These are phyloP conservation scores for Amesomyces nigricolor DNA, from an alignment of 2,329 filamentous ascomycete species.

Conservation along the genomic window DNA sequence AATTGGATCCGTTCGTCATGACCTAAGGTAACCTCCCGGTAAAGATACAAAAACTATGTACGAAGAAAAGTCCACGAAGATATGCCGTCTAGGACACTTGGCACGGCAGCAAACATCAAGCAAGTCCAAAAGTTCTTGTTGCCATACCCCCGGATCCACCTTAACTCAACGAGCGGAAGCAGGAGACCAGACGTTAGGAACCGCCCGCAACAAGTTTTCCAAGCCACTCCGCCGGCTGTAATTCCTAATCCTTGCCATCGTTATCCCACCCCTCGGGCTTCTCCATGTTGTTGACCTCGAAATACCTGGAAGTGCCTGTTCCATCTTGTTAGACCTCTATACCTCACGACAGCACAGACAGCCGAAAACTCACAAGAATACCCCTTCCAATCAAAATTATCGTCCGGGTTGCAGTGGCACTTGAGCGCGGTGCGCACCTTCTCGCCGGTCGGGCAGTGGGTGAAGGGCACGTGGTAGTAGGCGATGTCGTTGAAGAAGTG, in stretches of 20 bases:
- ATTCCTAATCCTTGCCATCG: slow-evolving; percentile 39
- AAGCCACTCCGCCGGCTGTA: not conserved
- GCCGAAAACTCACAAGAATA: slow-evolving; percentile 75
- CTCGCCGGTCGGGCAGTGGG: slow-evolving; percentile 91
- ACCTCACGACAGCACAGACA: not conserved
- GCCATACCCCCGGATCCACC: not conserved
- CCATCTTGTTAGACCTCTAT: not conserved
- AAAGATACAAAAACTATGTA: slow-evolving; percentile 7
- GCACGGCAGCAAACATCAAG: not conserved
- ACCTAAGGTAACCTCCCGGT: not conserved
- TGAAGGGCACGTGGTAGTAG: slow-evolving; percentile 97
- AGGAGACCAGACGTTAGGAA: not conserved
- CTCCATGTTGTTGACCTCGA: slow-evolving; percentile 70
- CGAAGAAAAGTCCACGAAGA: slow-evolving; percentile 2
- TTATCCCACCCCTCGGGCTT: slow-evolving; percentile 84
- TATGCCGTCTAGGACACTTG: not conserved
- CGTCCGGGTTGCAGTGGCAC: slow-evolving; percentile 89
- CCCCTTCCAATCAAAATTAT: slow-evolving; percentile 99
- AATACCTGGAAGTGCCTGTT: slow-evolving; percentile 77
- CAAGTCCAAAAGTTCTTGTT: not conserved
- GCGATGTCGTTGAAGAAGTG: slow-evolving; percentile 99
- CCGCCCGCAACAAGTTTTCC: not conserved
- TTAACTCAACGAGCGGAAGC: not conserved
- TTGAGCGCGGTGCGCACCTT: slow-evolving; percentile 76
- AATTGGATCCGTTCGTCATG: not conserved